Conservation (phyloP, 176 grass and related monocot genomes). For the Zizania latifolia region DNA sequence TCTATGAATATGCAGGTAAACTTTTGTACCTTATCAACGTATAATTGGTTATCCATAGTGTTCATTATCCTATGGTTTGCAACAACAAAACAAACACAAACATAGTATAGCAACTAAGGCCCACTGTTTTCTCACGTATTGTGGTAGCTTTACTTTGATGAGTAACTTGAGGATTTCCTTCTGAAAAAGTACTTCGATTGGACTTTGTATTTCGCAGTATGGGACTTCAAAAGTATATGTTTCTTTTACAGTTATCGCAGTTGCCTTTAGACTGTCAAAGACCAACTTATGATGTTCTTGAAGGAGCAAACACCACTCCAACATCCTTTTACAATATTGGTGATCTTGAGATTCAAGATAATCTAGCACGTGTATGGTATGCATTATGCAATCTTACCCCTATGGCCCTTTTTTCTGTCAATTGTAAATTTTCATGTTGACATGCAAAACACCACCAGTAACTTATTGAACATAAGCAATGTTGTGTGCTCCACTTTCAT, state of each 20-base stretch:
- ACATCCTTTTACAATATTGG: slow-evolving; percentile 94
- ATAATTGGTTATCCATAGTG: neutral
- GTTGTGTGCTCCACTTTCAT: neutral
- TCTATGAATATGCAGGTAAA: slow-evolving; percentile 97
- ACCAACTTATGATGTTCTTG: slow-evolving; percentile 73
- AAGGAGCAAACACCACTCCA: slow-evolving; percentile 69
- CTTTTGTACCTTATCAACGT: neutral
- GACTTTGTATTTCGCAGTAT: slow-evolving; percentile 8
- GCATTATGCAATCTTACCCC: slow-evolving; percentile 44
- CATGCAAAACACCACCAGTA: neutral
- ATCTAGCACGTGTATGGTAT: slow-evolving; percentile 87
- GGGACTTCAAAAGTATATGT: neutral
- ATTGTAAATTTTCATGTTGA: neutral
- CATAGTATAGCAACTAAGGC: neutral
- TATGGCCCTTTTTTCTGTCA: neutral
- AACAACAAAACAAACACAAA: neutral
- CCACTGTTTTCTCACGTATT: neutral
- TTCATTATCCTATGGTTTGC: neutral
- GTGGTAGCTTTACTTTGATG: slow-evolving; percentile 10
- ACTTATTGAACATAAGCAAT: slow-evolving; percentile 2
- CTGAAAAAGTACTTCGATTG: slow-evolving; percentile 2
- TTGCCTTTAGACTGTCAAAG: slow-evolving; percentile 68
- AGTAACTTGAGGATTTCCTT: neutral
- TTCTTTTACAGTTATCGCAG: slow-evolving; percentile 68
- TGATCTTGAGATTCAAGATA: slow-evolving; percentile 95